A percentile compares a stretch with the other conserved stretches of the same genome.
These are phyloP conservation scores for Cadophora luteo-olivacea DNA, from an alignment of 2,329 filamentous ascomycete genomes.

Conservation along the genomic window DNA sequence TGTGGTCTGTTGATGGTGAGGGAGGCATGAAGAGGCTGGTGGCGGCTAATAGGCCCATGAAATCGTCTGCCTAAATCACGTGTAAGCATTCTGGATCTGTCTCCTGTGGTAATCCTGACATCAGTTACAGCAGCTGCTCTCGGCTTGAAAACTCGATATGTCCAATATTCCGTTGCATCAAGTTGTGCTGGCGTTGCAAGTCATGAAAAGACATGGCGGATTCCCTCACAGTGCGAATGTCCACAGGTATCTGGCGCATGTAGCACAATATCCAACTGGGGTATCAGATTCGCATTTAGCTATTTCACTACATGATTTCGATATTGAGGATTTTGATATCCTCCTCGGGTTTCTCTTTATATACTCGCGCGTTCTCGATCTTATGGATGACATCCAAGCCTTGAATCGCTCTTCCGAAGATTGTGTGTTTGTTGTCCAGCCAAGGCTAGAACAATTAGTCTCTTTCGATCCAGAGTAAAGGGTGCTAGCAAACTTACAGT, in stretches of 20 bases:
- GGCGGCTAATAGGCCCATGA: too few relatives aligned
- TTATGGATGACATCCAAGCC: slow-evolving; percentile 94
- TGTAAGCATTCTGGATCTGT: too few relatives aligned
- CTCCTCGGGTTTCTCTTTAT: slow-evolving; percentile 91
- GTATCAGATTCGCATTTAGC: slow-evolving; percentile 11
- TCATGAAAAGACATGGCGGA: too few relatives aligned
- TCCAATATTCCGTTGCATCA: too few relatives aligned
- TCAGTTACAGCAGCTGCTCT: too few relatives aligned
- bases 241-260: not conserved
- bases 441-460: slow-evolving; percentile 64
- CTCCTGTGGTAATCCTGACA: too few relatives aligned
- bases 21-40: too few relatives aligned
- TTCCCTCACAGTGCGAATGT: not conserved
- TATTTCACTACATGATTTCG: slow-evolving; percentile 42
- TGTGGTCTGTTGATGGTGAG: too few relatives aligned
- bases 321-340: slow-evolving; percentile 98
- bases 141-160: too few relatives aligned
- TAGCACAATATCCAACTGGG: not conserved
- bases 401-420: slow-evolving; percentile 89
- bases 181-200: too few relatives aligned
- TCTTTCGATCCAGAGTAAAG: not conserved
- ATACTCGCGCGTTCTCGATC: slow-evolving; percentile 89
- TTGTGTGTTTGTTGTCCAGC: slow-evolving; percentile 95
- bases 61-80: too few relatives aligned
- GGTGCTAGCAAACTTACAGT: slow-evolving; percentile 62